Base-by-base conservation (phyloP, 305 asterid species). In the Fraxinus sp. region DNA sequence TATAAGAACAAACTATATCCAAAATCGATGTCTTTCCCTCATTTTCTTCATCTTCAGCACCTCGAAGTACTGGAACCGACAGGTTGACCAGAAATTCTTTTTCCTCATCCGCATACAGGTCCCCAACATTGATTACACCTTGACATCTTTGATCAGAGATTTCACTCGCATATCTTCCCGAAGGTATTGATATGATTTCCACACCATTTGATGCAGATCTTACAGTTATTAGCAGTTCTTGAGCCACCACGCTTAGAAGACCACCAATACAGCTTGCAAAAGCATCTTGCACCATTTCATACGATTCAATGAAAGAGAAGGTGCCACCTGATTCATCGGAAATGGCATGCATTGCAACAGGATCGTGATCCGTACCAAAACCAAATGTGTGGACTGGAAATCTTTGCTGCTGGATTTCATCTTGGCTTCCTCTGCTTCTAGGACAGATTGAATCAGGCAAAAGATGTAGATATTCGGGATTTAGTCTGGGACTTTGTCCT, bases 191-290 rank as follows among this genome's bases (percentile, higher is more conserved):
- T 55, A 41, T 57, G 68, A 86, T 73, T 30, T 26, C 16, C 66
- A 85, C 85, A 55, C 82, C 86, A 4, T 82, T 78, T 2, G 85
- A 80, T 37, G 77, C 83, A 7, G 88, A 77, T 13, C 80, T 79
- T 0, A 85, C 66, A 11, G 66, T 62, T 9, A 88, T 66, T 46
- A 13, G 74, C 41, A 86, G 79, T 39, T 88, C 90, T 59, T 88
- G 87, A 8, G 80, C 71, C 26, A 86, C 86, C 24, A 88, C 89
- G 64, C 90, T 88, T 35, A 88, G 80, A 5, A 88, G 89, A 33
- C 90, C 90, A 13, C 89, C 90, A 49, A 88, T 86, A 37, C 90
- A 88, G 64, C 87, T 87, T 18, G 90, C 90, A 79, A 88, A 88
- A 6, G 91, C 91, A 26, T 88, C 89, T 59, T 88, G 91, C 72